A percentile compares a stretch with the other conserved stretches of the same genome.
These are phyloP conservation scores for Microsporum audouinii DNA, from an alignment of 2,329 filamentous ascomycete genomes.

Conservation along the genomic window DNA sequence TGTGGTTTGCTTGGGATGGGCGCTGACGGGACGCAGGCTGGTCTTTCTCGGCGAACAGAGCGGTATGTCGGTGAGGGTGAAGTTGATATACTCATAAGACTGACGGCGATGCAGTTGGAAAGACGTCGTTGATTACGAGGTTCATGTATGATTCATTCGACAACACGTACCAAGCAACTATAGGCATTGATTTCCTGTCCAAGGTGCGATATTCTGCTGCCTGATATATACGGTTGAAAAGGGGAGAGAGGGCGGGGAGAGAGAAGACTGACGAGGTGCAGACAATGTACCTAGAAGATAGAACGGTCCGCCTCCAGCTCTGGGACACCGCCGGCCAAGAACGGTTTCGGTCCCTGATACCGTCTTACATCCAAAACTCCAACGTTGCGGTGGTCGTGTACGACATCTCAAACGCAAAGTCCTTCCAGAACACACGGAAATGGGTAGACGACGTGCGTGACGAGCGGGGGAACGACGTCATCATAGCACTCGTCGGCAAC, in stretches of 20 bases:
- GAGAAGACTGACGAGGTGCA: conserved; percentile 24
- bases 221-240: not conserved
- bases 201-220: conserved; percentile 51
- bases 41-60: conserved; percentile 98
- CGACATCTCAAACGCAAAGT: conserved; percentile 94
- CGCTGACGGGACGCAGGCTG: conserved; percentile 46
- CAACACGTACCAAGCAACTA: conserved; percentile 98
- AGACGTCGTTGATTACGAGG: conserved; percentile 94
- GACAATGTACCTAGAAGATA: conserved; percentile 99
- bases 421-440: conserved; percentile 96
- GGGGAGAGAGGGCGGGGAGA: too few relatives aligned
- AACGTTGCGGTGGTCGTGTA: conserved; percentile 98
- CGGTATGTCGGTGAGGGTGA: conserved; percentile 49
- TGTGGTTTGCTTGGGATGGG: not conserved
- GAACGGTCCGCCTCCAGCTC: conserved; percentile 90
- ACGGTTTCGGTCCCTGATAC: conserved; percentile 90
- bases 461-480: conserved; percentile 95
- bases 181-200: conserved; percentile 97
- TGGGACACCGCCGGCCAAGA: conserved; percentile 99
- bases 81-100: conserved; percentile 6
- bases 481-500: conserved; percentile 96
- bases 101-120: conserved; percentile 58
- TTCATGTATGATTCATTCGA: conserved; percentile 99
- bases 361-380: conserved; percentile 96
- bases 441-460: conserved; percentile 98